Conservation (phyloP, 2,329 filamentous ascomycete species). For the Xylariaceae sp. region DNA sequence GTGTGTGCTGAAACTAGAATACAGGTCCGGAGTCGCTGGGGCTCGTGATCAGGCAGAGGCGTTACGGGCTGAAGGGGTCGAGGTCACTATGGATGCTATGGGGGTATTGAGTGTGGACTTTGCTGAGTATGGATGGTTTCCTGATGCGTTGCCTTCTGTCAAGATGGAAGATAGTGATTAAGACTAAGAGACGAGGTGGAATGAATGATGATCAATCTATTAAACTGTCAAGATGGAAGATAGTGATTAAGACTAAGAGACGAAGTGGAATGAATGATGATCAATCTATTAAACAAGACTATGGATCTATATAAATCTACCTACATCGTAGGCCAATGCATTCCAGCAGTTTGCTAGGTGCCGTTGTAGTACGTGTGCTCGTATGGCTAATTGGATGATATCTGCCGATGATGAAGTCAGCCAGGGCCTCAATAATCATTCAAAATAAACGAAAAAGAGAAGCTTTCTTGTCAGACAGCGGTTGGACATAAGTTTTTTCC, state of each 20-base stretch:
- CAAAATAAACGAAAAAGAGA: neutral
- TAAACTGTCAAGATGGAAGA: slow-evolving; percentile 26
- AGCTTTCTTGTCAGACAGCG: slow-evolving; percentile 63
- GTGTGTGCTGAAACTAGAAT: slow-evolving; percentile 6
- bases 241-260: slow-evolving; percentile 15
- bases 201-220: neutral
- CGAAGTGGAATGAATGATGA: slow-evolving; percentile 4
- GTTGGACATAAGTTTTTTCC: slow-evolving; percentile 69
- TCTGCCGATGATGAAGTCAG: slow-evolving; percentile 10
- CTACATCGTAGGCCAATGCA: neutral
- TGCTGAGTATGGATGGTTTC: slow-evolving; percentile 52
- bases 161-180: slow-evolving; percentile 27
- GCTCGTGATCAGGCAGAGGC: slow-evolving; percentile 47
- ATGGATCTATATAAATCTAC: neutral
- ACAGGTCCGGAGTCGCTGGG: slow-evolving; percentile 45
- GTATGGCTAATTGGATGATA: neutral
- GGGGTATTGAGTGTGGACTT: slow-evolving; percentile 51
- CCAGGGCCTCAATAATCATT: neutral
- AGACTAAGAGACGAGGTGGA: slow-evolving; percentile 5
- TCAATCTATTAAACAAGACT: neutral
- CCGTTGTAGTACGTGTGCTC: neutral
- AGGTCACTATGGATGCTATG: slow-evolving; percentile 43
- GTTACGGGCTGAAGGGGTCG: slow-evolving; percentile 48
- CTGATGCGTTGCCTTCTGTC: slow-evolving; percentile 43
- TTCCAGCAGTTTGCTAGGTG: neutral